These are phyloP conservation scores for Sporopachydermia lactativora DNA, from an alignment of 805 yeast genomes.

Conservation along the genomic window DNA sequence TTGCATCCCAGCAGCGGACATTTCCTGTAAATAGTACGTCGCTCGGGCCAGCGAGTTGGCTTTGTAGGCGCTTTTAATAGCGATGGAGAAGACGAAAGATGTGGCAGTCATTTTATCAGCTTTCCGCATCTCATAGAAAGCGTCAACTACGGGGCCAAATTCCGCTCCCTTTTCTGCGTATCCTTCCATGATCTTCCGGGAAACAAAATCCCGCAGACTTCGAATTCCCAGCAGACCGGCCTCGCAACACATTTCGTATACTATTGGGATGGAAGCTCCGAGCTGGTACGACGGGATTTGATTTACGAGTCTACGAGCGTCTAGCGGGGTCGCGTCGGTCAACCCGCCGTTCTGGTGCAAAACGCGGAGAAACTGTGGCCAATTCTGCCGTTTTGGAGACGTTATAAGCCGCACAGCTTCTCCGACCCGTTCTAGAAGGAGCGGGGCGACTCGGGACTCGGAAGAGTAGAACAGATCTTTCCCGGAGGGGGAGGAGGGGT, in stretches of 20 bases:
- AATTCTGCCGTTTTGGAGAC: constrained; percentile 1
- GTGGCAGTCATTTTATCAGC: neutral
- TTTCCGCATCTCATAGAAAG: neutral
- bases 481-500: too few relatives aligned
- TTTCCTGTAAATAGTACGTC: neutral
- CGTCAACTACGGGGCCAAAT: neutral
- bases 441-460: too few relatives aligned
- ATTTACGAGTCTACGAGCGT: neutral
- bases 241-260: neutral
- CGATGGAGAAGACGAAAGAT: neutral
- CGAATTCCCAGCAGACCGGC: neutral
- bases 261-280: neutral
- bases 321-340: neutral
- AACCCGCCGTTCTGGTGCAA: neutral
- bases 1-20: neutral
- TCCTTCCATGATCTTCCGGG: neutral
- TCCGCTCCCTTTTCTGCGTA: neutral
- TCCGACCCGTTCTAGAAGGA: neutral
- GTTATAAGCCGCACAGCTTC: constrained; percentile 3
- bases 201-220: neutral
- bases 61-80: neutral
- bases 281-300: neutral
- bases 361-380: neutral
- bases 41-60: neutral
- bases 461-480: too few relatives aligned